Evolutionary conservation across 495 filamentous ascomycete genomes (phyloP), one percentile per base, ranked within the genome.

Genomic region (Daldinia childiae): DNA sequence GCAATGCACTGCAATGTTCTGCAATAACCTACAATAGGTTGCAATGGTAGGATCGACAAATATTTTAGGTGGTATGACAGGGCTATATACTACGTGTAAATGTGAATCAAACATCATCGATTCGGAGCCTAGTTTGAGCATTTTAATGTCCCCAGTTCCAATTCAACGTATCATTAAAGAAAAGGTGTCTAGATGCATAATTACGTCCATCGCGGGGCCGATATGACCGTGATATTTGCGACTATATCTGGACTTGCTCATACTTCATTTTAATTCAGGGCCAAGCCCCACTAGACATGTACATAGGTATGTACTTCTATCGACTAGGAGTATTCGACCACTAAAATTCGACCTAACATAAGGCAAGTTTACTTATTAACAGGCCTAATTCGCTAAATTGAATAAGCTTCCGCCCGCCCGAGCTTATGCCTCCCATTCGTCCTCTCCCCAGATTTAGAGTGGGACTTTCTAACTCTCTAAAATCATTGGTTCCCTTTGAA

Each of bases 361-460:
- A 29, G 50, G 50, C 26, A 21, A 29, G 24, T 52, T 48, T 8
- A 48, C 43, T 19, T 21, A 21, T 9, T 19, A 48, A 36, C 34
- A 19, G 43, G 8, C 50, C 45, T 51, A 51, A 21, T 51, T 52
- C 43, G 43, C 50, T 30, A 62, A 64, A 52, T 51, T 52, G 45
- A 12, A 45, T 50, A 58, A 73, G 64, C 70, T 68, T 73, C 70
- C 70, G 70, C 61, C 65, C 50, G 70, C 64, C 70, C 70, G 70
- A 73, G 21, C 19, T 60, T 7, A 24, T 66, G 48, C 56, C 56
- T 73, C 65, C 70, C 65, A 73, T 73, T 73, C 58, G 70, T 73
- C 70, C 65, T 68, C 61, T 61, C 60, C 65, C 70, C 65, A 73
- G 65, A 36, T 73, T 73, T 65, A 64, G 1, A 50, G 70, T 50